These are phyloP conservation scores for Trichoderma harzianum DNA, from an alignment of 2,329 filamentous ascomycete species.

Conservation along the genomic window DNA sequence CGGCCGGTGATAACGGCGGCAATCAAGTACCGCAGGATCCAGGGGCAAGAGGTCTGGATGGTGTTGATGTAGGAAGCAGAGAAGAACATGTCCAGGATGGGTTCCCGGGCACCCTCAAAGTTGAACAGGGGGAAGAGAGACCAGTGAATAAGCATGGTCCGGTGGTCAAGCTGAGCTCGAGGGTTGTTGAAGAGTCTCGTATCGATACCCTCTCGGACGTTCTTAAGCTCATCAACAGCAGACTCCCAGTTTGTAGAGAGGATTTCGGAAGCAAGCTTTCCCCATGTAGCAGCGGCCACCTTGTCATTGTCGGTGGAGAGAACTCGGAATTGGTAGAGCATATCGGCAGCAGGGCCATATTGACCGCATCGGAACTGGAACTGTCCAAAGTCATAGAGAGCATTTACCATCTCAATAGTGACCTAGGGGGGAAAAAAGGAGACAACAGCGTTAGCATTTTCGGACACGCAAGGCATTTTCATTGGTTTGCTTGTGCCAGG, in stretches of 20 bases:
- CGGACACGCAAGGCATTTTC: not conserved
- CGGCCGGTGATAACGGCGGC: conserved; percentile 95
- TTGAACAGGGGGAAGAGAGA: conserved; percentile 99
- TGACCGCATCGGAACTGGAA: conserved; percentile 98
- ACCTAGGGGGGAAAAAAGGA: conserved; percentile 49
- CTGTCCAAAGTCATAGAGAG: conserved; percentile 91
- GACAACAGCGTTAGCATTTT: not conserved
- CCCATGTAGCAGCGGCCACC: conserved; percentile 93
- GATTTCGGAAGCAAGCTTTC: conserved; percentile 95
- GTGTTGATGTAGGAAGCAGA: conserved; percentile 98
- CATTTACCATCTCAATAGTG: conserved; percentile 92
- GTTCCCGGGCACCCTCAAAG: conserved; percentile 85
- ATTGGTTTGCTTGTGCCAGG: conserved; percentile 11
- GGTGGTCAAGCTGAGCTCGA: conserved; percentile 90
- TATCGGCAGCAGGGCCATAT: conserved; percentile 84
- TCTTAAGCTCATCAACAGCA: conserved; percentile 84
- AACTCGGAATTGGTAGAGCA: conserved; percentile 96
- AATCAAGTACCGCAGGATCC: conserved; percentile 91
- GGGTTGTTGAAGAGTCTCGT: conserved; percentile 95
- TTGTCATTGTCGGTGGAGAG: conserved; percentile 98
- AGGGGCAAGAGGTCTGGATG: conserved; percentile 95
- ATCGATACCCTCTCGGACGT: conserved; percentile 89
- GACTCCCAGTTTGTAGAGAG: conserved; percentile 92
- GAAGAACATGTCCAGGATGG: conserved; percentile 94
- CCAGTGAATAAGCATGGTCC: conserved; percentile 98